Conservation (phyloP, 1,284 basidiomycete genomes). For the Waitea zeae region DNA sequence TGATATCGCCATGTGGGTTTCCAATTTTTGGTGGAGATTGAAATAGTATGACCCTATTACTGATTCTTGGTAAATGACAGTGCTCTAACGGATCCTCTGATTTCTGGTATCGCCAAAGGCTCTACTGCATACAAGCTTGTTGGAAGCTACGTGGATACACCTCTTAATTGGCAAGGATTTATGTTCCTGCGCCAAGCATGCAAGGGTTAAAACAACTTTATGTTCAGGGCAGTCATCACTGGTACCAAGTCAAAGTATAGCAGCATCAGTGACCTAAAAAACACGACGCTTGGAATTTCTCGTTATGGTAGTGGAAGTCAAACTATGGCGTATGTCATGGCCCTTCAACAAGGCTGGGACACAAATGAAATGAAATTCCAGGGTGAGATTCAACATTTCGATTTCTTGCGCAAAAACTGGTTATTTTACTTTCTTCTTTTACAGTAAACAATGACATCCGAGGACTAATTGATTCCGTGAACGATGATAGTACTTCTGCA, state of each 20-base stretch:
- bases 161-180: constrained; percentile 54
- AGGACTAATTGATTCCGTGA: constrained; percentile 82
- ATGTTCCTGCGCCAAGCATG: no score
- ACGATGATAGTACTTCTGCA: constrained; percentile 65
- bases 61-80: constrained; percentile 18
- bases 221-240: constrained; percentile 78
- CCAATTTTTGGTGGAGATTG: not conserved
- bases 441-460: constrained; percentile 82
- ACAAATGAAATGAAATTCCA: constrained; percentile 59
- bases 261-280: constrained; percentile 60
- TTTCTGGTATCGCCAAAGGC: constrained; percentile 85
- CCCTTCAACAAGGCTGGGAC: constrained; percentile 70
- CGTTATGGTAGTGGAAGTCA: constrained; percentile 79
- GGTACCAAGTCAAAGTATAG: constrained; percentile 65
- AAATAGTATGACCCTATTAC: constrained; percentile 1
- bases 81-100: constrained; percentile 86
- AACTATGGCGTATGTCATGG: constrained; percentile 94
- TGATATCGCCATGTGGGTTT: constrained; percentile 68
- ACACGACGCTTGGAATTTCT: constrained; percentile 80
- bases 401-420: not conserved
- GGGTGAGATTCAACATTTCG: constrained; percentile 23
- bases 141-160: constrained; percentile 83
- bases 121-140: constrained; percentile 80
- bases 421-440: not conserved
- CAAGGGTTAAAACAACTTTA: no score